phyloP scores from a whole-genome alignment of 2,329 filamentous ascomycete genomes.

The Exophiala aquamarina region DNA sequence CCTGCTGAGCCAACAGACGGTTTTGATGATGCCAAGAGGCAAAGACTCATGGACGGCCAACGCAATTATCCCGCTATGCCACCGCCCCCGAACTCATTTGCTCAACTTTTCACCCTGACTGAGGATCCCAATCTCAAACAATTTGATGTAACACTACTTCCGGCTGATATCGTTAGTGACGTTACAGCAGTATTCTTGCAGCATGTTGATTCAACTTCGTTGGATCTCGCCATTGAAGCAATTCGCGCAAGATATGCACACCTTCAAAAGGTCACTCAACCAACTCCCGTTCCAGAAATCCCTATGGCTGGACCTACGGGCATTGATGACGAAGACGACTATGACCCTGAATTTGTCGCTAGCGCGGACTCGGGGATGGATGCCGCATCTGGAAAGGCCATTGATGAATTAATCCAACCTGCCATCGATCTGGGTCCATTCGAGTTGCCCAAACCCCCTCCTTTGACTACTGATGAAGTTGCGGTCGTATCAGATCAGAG shows the following conservation, averaged over 20 bases:
- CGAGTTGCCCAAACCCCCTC: constrained; percentile 73
- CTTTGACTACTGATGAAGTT: constrained; percentile 69
- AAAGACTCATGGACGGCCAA: constrained; percentile 60
- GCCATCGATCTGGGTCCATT: constrained; percentile 70
- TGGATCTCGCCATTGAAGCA: constrained; percentile 73
- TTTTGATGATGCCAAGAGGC: constrained; percentile 76
- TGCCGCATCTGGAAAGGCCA: constrained; percentile 54
- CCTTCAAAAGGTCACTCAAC: constrained; percentile 33
- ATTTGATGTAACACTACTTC: constrained; percentile 81
- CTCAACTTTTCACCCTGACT: constrained; percentile 84
- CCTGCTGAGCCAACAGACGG: constrained; percentile 70
- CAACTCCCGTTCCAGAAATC: constrained; percentile 30
- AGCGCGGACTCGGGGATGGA: constrained; percentile 76
- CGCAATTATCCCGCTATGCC: constrained; percentile 68
- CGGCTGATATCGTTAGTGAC: constrained; percentile 71
- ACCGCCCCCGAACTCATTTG: constrained; percentile 73
- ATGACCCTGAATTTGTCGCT: constrained; percentile 82
- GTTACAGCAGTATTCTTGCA: constrained; percentile 79
- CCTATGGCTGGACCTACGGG: constrained; percentile 51
- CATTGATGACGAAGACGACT: constrained; percentile 84
- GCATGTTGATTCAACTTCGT: constrained; percentile 65
- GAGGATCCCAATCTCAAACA: constrained; percentile 69
- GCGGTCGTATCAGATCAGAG: constrained; percentile 73
- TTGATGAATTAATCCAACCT: constrained; percentile 50
- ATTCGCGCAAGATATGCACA: constrained; percentile 29